Conservation (phyloP, 257 asterid genomes). For the Orobanche coerulescens region DNA sequence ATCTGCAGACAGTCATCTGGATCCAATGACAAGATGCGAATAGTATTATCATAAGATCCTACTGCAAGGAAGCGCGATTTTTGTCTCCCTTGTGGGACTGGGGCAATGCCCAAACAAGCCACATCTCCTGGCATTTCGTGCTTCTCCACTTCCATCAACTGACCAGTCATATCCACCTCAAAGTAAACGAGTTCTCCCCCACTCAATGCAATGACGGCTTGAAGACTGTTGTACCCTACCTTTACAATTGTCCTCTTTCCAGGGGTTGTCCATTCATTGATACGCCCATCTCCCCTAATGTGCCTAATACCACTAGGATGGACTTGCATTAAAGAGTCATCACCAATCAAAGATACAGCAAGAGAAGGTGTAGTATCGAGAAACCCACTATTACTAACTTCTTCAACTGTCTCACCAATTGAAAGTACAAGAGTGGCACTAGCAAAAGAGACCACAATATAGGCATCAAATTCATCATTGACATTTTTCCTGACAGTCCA, state of each 20-base stretch:
- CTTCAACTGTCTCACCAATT: slow-evolving; percentile 97
- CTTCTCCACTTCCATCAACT: slow-evolving; percentile 96
- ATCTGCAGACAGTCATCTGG: slow-evolving; percentile 97
- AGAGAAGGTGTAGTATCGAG: slow-evolving; percentile 95
- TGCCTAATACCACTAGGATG: slow-evolving; percentile 99
- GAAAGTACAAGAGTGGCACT: slow-evolving; percentile 94
- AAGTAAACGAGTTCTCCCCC: slow-evolving; percentile 98
- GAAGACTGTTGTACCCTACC: slow-evolving; percentile 94
- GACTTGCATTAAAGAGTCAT: slow-evolving; percentile 97
- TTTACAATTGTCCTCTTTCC: slow-evolving; percentile 97
- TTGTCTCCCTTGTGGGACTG: slow-evolving; percentile 98
- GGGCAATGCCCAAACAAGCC: slow-evolving; percentile 98
- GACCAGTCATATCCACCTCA: slow-evolving; percentile 97
- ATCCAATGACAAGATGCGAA: slow-evolving; percentile 89
- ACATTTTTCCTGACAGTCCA: slow-evolving; percentile 96
- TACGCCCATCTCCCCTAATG: slow-evolving; percentile 96
- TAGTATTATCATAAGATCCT: slow-evolving; percentile 95
- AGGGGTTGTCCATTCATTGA: slow-evolving; percentile 98
- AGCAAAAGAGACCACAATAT: slow-evolving; percentile 91
- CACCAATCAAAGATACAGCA: slow-evolving; percentile 92
- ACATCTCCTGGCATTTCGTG: slow-evolving; percentile 99
- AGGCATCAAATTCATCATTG: slow-evolving; percentile 93
- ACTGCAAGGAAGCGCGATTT: slow-evolving; percentile 97
- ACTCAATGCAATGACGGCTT: slow-evolving; percentile 94
- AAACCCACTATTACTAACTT: slow-evolving; percentile 97